Evolutionary conservation across 2,329 filamentous ascomycete genomes (phyloP).

Genomic region (Claviceps sp.): DNA sequence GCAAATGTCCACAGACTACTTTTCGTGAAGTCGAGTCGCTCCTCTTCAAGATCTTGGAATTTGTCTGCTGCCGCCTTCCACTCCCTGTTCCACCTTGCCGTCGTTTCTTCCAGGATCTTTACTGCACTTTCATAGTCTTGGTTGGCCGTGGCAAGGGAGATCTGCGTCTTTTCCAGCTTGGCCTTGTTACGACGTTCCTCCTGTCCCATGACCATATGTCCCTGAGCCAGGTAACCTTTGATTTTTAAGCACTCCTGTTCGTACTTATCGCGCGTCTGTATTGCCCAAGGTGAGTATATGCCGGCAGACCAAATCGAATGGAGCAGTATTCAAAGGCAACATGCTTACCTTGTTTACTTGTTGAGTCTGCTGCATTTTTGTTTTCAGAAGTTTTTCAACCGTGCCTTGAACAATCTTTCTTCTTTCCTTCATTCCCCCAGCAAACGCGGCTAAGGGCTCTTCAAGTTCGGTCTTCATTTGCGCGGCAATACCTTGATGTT

Average conservation of each 20-base stretch:
- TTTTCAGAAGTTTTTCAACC: constrained; percentile 87
- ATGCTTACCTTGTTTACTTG: constrained; percentile 71
- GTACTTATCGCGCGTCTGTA: constrained; percentile 74
- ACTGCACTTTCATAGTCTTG: constrained; percentile 88
- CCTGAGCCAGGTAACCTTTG: constrained; percentile 94
- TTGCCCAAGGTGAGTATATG: neutral
- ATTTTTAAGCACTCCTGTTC: constrained; percentile 98
- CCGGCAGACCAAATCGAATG: neutral
- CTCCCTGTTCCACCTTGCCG: constrained; percentile 88
- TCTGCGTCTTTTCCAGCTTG: constrained; percentile 96
- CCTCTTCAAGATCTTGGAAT: constrained; percentile 97
- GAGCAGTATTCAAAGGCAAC: neutral
- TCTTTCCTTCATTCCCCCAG: constrained; percentile 89
- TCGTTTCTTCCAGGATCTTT: constrained; percentile 89
- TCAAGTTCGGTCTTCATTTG: constrained; percentile 97
- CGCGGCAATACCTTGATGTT: constrained; percentile 74
- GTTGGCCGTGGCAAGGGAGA: constrained; percentile 82
- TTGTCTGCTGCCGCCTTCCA: constrained; percentile 98
- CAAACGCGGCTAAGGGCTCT: constrained; percentile 81
- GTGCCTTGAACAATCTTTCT: constrained; percentile 91
- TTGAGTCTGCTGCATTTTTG: constrained; percentile 83
- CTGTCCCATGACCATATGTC: constrained; percentile 99
- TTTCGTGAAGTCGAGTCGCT: constrained; percentile 92
- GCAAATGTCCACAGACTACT: constrained; percentile 97
- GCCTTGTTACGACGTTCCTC: constrained; percentile 98